Base-by-base conservation (phyloP, 176 grass and related monocot genomes). In the Rhipidocladum racemiflorum region DNA sequence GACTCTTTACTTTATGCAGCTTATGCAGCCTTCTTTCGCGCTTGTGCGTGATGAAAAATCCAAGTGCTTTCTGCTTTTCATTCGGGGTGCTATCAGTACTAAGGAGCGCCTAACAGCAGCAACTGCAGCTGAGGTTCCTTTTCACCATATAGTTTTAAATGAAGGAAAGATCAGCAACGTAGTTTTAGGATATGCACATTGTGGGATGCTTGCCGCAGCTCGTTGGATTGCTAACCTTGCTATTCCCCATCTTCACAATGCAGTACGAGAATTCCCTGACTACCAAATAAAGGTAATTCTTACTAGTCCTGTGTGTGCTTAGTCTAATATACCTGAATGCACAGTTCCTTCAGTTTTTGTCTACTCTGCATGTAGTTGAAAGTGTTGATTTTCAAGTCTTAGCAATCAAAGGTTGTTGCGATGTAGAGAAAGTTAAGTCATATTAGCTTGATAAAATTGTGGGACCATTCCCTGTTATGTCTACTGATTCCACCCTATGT, bases 51-150 rank as follows among this genome's bases (percentile, higher is more conserved):
- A 97, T 65, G n/a, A 86, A 83, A 89, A 79, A 71, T 86, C 87
- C 48, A 97, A 93, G 79, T 88, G 87, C 28, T 84, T 97, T 86
- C 82, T 97, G 50, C 85, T 97, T 66, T 91, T 94, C 51, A 92
- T 97, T 74, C 85, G 94, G 32, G 94, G 94, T 34, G 91, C 94
- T 78, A 90, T 91, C 70, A 97, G 94, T 72, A 75, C 89, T 65
- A 94, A 89, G 80, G 94, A 97, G 54, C 92, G 90, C 17, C 59
- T 97, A 49, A 97, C 91, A 63, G 94, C 94, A 60, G 94, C 88
- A 82, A 82, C 89, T 60, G 78, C 89, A 75, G 82, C 80, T 32
- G 91, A 89, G 84, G 94, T 97, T 80, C 94, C 91, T 73, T 97
- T 97, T 78, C 94, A 91, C 71, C 89, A 97, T 76, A 89, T 90